Evolutionary conservation across 2,329 filamentous ascomycete genomes (phyloP).

Genomic region (Neopestalotiopsis sp.): DNA sequence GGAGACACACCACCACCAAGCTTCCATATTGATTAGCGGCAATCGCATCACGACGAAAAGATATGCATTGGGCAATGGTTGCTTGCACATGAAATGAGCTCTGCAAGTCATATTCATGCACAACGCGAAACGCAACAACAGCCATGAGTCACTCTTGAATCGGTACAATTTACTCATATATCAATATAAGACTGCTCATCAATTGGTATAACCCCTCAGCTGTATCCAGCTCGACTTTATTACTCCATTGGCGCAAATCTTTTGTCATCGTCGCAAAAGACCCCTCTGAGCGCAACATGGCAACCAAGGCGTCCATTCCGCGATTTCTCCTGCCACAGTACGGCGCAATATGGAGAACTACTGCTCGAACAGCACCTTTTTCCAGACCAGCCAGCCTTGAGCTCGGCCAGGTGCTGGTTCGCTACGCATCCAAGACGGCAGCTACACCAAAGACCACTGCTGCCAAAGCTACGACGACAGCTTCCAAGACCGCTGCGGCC

Average conservation of each 20-base stretch:
- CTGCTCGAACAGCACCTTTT: conserved; percentile 36
- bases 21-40: neutral
- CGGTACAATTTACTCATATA: neutral
- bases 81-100: conserved; percentile 19
- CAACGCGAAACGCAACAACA: conserved; percentile 13
- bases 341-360: conserved; percentile 57
- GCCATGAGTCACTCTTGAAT: conserved; percentile 4
- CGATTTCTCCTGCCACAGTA: conserved; percentile 71
- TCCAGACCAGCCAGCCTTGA: conserved; percentile 31
- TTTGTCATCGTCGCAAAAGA: neutral
- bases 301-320: conserved; percentile 60
- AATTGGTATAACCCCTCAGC: neutral
- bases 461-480: conserved; percentile 33
- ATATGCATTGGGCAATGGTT: conserved; percentile 10
- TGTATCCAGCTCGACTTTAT: neutral
- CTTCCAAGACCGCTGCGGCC: conserved; percentile 25
- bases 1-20: conserved; percentile 8
- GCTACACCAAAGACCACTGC: conserved; percentile 50
- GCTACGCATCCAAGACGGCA: conserved; percentile 41
- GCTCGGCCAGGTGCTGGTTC: conserved; percentile 35
- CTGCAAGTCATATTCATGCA: conserved; percentile 19
- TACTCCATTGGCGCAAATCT: neutral
- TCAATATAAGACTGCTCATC: neutral
- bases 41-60: neutral
- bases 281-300: conserved; percentile 39